phyloP scores from a whole-genome alignment of 192 early-diverging fungal species.

The Mortierella claussenii region DNA sequence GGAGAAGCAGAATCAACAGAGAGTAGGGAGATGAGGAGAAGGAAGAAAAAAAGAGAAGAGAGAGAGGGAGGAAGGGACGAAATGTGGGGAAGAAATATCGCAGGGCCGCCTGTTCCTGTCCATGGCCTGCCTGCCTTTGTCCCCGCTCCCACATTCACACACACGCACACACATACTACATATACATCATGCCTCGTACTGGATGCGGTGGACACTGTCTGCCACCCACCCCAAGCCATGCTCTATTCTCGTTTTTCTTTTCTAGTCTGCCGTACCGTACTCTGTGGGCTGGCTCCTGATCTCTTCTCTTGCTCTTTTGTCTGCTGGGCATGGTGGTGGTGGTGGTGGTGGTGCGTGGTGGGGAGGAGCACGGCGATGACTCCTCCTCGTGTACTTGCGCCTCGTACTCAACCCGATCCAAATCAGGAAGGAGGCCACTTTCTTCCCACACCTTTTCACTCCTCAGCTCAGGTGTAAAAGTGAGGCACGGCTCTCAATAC shows the following conservation, averaged over 20 bases:
- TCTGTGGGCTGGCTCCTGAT: not conserved
- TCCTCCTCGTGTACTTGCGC: no score
- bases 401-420: conserved; percentile 3
- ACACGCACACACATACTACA: no score
- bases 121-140: not conserved
- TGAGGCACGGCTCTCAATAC: conserved; percentile 3
- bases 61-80: not conserved
- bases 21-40: not conserved
- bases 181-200: no score
- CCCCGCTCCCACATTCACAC: not conserved
- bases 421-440: conserved; percentile 17
- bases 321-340: no score
- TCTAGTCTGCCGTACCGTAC: no score
- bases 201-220: no score
- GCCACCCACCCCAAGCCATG: no score
- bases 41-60: conserved; percentile 6
- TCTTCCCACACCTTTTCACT: conserved; percentile 30
- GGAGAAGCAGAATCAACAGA: not conserved
- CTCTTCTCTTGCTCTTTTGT: conserved; percentile 6
- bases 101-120: not conserved
- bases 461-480: not conserved
- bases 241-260: no score
- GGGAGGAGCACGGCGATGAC: no score
- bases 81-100: not conserved
- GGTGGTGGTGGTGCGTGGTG: no score